phyloP scores from a whole-genome alignment of 1,139 yeast species.

The Blastobotrys arbuscula region DNA sequence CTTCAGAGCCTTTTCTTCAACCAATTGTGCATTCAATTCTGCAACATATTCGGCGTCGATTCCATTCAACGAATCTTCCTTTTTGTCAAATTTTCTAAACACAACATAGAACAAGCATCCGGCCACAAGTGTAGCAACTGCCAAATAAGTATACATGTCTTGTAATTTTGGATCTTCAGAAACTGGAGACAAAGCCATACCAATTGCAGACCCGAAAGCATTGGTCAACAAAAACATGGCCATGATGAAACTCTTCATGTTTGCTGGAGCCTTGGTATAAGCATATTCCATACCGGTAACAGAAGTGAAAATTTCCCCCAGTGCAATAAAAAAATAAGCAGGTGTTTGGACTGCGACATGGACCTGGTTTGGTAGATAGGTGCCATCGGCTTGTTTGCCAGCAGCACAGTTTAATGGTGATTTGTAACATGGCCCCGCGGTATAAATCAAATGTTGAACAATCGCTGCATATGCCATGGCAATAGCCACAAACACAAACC shows the following conservation, averaged over 20 bases:
- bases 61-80: constrained; percentile 56
- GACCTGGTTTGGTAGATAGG: constrained; percentile 41
- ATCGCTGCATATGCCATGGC: constrained; percentile 80
- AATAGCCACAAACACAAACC: constrained; percentile 64
- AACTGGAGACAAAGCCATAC: constrained; percentile 64
- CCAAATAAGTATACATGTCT: constrained; percentile 52
- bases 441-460: constrained; percentile 67
- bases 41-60: constrained; percentile 41
- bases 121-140: constrained; percentile 51
- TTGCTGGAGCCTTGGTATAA: constrained; percentile 61
- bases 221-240: constrained; percentile 55
- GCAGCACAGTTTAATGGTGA: constrained; percentile 42
- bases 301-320: constrained; percentile 61
- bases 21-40: constrained; percentile 25
- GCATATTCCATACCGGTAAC: constrained; percentile 66
- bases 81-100: constrained; percentile 51
- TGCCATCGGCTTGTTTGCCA: constrained; percentile 58
- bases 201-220: constrained; percentile 69
- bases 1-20: constrained; percentile 12
- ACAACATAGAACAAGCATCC: constrained; percentile 59
- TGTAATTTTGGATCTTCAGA: constrained; percentile 58
- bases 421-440: constrained; percentile 72
- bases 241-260: constrained; percentile 64
- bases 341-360: background rate
- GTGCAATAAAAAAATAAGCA: constrained; percentile 44